A percentile compares a stretch with the other conserved stretches of the same genome.
These are phyloP conservation scores for Cercophora sp. DNA, from an alignment of 495 filamentous ascomycete species.

Conservation along the genomic window DNA sequence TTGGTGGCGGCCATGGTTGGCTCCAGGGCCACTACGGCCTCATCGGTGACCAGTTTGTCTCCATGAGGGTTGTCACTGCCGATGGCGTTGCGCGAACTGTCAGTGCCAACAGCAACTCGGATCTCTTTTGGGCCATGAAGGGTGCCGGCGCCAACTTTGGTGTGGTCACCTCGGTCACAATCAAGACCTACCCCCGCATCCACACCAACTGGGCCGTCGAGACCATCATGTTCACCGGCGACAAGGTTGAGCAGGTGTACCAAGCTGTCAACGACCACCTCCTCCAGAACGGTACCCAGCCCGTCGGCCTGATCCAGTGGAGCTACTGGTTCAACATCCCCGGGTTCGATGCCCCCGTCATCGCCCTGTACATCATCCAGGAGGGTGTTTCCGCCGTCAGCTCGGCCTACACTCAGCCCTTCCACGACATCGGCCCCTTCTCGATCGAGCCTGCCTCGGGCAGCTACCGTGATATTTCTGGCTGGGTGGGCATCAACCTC, in stretches of 20 bases:
- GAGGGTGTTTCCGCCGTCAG: no score
- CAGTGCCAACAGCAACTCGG: slow-evolving; percentile 27
- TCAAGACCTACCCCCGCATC: slow-evolving; percentile 42
- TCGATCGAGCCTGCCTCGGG: slow-evolving; percentile 28
- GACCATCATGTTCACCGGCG: slow-evolving; percentile 43
- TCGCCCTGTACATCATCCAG: no score
- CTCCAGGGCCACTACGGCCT: slow-evolving; percentile 58
- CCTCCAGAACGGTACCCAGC: slow-evolving; percentile 36
- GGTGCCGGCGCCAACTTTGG: slow-evolving; percentile 64
- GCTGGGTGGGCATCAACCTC: slow-evolving; percentile 38
- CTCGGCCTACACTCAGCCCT: no score
- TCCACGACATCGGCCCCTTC: slow-evolving; percentile 41
- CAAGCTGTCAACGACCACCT: slow-evolving; percentile 42
- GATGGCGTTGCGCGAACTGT: slow-evolving; percentile 44
- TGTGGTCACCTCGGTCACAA: slow-evolving; percentile 49
- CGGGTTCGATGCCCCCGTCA: no score
- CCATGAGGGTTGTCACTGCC: slow-evolving; percentile 53
- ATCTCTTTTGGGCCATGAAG: slow-evolving; percentile 55
- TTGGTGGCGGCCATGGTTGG: slow-evolving; percentile 61
- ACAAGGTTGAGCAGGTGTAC: slow-evolving; percentile 48
- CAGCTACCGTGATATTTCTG: slow-evolving; percentile 42
- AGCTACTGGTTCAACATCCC: slow-evolving; percentile 48
- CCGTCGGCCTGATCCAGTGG: slow-evolving; percentile 45
- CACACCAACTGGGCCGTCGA: slow-evolving; percentile 39
- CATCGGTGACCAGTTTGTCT: slow-evolving; percentile 54